These are phyloP conservation scores for Entomortierella parvispora DNA, from an alignment of 192 early-diverging fungal species.

Conservation along the genomic window DNA sequence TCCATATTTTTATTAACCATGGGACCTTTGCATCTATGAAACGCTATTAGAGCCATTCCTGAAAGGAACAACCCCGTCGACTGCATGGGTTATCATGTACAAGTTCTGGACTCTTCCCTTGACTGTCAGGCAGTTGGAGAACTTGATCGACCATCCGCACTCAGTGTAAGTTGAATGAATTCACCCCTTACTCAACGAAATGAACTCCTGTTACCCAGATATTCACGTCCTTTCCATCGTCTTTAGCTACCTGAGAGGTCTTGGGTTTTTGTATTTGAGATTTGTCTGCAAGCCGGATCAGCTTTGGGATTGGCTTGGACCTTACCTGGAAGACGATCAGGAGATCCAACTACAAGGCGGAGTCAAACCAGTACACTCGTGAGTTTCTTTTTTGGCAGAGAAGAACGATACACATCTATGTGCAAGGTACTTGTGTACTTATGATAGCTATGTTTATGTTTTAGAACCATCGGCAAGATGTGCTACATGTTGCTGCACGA, in stretches of 20 bases:
- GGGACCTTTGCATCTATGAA: background rate
- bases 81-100: slow-evolving; percentile 85
- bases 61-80: slow-evolving; percentile 79
- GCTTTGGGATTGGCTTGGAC: slow-evolving; percentile 84
- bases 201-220: background rate
- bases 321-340: slow-evolving; percentile 84
- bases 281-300: slow-evolving; percentile 81
- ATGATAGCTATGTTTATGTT: too few relatives aligned
- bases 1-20: slow-evolving; percentile 36
- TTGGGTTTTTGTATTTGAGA: slow-evolving; percentile 85
- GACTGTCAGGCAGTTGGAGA: slow-evolving; percentile 81
- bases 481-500: slow-evolving; percentile 74
- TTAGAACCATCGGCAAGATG: slow-evolving; percentile 81
- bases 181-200: background rate
- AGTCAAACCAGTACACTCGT: slow-evolving; percentile 66
- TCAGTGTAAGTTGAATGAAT: slow-evolving; percentile 67
- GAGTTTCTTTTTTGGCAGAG: slow-evolving; percentile 22
- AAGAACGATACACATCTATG: too few relatives aligned
- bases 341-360: slow-evolving; percentile 70
- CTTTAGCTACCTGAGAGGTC: slow-evolving; percentile 74
- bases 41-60: slow-evolving; percentile 75
- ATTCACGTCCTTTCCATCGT: background rate
- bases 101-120: slow-evolving; percentile 85
- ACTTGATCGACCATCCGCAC: slow-evolving; percentile 78
- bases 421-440: too few relatives aligned